These are phyloP conservation scores for Mortierella alpina DNA, from an alignment of 192 early-diverging fungal species.

Conservation along the genomic window DNA sequence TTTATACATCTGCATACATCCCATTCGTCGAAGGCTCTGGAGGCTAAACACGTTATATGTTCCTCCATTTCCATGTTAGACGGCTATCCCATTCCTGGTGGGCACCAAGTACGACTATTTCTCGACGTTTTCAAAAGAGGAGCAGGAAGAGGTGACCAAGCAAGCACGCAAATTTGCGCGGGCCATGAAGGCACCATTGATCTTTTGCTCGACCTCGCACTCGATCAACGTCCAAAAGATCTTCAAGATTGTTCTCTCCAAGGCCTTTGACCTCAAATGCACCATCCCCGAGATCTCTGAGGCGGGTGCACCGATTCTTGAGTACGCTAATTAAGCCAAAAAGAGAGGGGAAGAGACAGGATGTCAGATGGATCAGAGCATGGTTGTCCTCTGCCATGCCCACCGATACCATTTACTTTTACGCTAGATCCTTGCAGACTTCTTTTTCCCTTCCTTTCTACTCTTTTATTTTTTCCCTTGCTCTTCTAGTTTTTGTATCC, in stretches of 20 bases:
- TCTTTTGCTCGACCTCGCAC: slow-evolving; percentile 94
- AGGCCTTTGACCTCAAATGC: slow-evolving; percentile 93
- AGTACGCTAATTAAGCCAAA: slow-evolving; percentile 63
- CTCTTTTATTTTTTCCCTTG: too few relatives aligned
- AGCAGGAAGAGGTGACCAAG: slow-evolving; percentile 93
- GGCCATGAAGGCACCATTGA: slow-evolving; percentile 95
- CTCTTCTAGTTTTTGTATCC: neutral
- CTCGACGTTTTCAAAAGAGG: slow-evolving; percentile 82
- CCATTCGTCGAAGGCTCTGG: neutral
- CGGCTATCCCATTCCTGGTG: slow-evolving; percentile 92
- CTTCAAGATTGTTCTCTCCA: slow-evolving; percentile 94
- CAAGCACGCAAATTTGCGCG: slow-evolving; percentile 89
- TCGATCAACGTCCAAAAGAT: slow-evolving; percentile 98
- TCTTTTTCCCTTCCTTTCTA: neutral
- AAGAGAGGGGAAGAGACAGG: neutral
- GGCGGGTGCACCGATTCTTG: slow-evolving; percentile 90
- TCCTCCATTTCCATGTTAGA: slow-evolving; percentile 55
- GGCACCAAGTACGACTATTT: slow-evolving; percentile 98
- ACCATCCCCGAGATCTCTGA: slow-evolving; percentile 94
- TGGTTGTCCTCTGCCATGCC: neutral
- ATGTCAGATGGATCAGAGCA: neutral
- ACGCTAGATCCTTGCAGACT: too few relatives aligned
- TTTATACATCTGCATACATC: neutral
- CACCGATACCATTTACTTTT: too few relatives aligned
- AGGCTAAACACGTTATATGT: neutral